phyloP scores from a whole-genome alignment of 441 rosid species.

The Manihot esculenta region DNA sequence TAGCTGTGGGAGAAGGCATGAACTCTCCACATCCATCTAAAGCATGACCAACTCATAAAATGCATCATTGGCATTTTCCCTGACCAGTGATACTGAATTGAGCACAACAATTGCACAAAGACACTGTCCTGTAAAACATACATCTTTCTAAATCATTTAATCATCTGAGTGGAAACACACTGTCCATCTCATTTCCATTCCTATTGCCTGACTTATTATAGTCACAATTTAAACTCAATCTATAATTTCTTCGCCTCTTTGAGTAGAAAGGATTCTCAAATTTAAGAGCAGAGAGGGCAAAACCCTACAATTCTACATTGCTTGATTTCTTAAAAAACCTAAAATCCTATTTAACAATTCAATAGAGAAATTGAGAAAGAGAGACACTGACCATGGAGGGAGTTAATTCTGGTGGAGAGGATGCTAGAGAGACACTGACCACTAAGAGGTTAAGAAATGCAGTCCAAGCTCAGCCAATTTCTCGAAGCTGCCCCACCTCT shows the following conservation, averaged over 20 bases:
- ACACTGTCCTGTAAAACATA: conserved; percentile 74
- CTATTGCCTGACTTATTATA: neutral
- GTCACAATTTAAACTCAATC: neutral
- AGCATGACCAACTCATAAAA: conserved; percentile 93
- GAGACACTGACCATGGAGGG: conserved; percentile 80
- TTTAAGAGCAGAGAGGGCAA: neutral
- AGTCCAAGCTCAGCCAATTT: conserved; percentile 80
- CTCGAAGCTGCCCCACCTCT: conserved; percentile 94
- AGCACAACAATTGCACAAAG: conserved; percentile 89
- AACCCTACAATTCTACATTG: neutral
- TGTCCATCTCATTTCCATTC: neutral
- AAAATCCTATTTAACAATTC: neutral
- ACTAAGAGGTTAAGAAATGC: conserved; percentile 61
- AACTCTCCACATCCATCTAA: too few species aligned
- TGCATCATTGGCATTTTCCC: conserved; percentile 86
- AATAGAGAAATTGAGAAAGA: neutral
- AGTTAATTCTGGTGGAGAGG: conserved; percentile 80
- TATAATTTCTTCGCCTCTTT: neutral
- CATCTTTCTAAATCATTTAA: neutral
- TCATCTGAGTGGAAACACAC: neutral
- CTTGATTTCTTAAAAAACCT: neutral
- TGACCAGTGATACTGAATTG: conserved; percentile 82
- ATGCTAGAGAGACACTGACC: conserved; percentile 84
- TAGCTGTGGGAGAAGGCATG: too few species aligned
- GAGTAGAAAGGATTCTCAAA: neutral